Evolutionary conservation across 345 rosid species (phyloP).

Genomic region (Salix viminalis): DNA sequence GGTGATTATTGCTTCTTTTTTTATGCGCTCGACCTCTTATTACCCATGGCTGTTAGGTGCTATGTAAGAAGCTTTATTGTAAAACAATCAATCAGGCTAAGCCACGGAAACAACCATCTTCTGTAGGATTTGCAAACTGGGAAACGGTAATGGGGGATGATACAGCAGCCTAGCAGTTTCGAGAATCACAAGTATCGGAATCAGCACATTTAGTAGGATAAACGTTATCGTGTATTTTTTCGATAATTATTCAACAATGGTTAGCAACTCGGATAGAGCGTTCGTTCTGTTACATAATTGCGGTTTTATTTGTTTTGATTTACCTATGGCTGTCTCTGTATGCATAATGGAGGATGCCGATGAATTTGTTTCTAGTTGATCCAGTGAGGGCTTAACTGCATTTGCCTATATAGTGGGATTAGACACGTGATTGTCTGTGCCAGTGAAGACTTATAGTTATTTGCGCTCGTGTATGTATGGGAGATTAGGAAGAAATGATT

Average conservation of each 20-base stretch:
- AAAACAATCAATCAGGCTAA: constrained; percentile 32
- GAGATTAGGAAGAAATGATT: constrained; percentile 4
- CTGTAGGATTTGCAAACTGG: constrained; percentile 43
- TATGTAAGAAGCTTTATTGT: constrained; percentile 25
- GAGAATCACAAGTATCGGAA: constrained; percentile 21
- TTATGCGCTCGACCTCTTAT: constrained; percentile 29
- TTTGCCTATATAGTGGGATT: neutral
- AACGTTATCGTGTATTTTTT: constrained; percentile 18
- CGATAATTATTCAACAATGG: constrained; percentile 7
- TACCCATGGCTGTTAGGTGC: constrained; percentile 28
- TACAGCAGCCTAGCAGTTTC: constrained; percentile 30
- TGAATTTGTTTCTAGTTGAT: constrained; percentile 7
- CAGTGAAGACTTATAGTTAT: neutral
- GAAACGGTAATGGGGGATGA: constrained; percentile 34
- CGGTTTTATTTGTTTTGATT: constrained; percentile 22
- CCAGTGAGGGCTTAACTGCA: neutral
- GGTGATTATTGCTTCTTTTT: constrained; percentile 37
- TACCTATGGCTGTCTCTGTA: constrained; percentile 4
- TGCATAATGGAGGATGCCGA: constrained; percentile 5
- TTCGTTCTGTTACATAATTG: constrained; percentile 19
- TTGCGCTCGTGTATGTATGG: neutral
- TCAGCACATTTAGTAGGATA: constrained; percentile 23
- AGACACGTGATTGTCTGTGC: neutral
- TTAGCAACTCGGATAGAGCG: constrained; percentile 9
- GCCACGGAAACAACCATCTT: constrained; percentile 32